Percentiles rank a stretch among this genome's conserved stretches.
Evolutionary conservation across 805 yeast species (phyloP).

Genomic region (Pichia paraexigua): DNA sequence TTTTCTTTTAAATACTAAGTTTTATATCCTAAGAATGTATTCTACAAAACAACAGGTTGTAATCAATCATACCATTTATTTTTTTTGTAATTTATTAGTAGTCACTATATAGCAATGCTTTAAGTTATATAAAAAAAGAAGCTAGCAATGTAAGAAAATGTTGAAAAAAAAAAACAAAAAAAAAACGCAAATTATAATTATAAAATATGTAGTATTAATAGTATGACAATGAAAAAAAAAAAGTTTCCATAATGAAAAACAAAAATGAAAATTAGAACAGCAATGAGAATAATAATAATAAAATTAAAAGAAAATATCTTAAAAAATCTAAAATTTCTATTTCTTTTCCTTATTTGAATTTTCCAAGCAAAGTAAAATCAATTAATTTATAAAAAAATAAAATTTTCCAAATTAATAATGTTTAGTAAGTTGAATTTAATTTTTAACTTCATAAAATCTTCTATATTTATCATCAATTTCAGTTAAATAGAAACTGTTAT

Average conservation of each 20-base stretch:
- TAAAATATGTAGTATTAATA: no score
- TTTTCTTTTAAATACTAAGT: no score
- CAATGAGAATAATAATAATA: not conserved
- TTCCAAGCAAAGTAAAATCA: not conserved
- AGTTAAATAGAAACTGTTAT: constrained; percentile 78
- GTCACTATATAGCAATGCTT: not conserved
- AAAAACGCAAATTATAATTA: not conserved
- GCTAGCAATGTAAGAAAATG: not conserved
- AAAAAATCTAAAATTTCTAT: not conserved
- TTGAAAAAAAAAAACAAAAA: not conserved
- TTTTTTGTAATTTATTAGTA: not conserved
- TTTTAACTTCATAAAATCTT: constrained; percentile 69
- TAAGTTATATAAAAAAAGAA: not conserved
- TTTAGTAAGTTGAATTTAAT: constrained; percentile 29
- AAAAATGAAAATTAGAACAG: not conserved
- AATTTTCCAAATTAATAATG: no score
- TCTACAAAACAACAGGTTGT: not conserved
- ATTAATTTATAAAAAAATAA: no score
- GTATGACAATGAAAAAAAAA: not conserved
- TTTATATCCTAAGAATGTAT: not conserved
- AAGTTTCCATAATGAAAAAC: not conserved
- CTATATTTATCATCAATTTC: constrained; percentile 82
- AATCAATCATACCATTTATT: not conserved
- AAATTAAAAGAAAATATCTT: no score
- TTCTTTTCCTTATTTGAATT: not conserved